Evolutionary conservation across 345 rosid species (phyloP).

Genomic region (Eucalyptus cloeziana): DNA sequence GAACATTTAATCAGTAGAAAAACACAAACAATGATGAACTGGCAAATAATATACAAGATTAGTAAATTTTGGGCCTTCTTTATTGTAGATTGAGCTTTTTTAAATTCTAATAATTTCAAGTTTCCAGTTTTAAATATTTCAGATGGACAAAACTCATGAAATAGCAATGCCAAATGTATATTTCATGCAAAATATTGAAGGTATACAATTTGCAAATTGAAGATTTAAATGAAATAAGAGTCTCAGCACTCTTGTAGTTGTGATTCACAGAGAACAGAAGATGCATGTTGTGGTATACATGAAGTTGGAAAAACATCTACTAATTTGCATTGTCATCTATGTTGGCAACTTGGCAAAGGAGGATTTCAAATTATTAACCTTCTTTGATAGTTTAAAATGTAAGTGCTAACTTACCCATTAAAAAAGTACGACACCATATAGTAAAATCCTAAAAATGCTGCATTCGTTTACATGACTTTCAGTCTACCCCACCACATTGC

Average conservation of each 20-base stretch:
- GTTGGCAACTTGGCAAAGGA: not conserved
- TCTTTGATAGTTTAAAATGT: not conserved
- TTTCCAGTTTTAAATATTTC: not conserved
- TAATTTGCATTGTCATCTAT: not conserved
- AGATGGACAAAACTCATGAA: not conserved
- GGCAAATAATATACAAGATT: not conserved
- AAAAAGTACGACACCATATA: not conserved
- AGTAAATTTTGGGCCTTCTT: not conserved
- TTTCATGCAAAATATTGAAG: not conserved
- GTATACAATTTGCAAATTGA: not conserved
- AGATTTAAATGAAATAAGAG: not conserved
- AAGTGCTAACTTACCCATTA: not conserved
- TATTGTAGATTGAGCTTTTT: not conserved
- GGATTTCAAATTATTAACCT: not conserved
- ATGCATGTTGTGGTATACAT: not conserved
- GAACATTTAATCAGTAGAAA: not conserved
- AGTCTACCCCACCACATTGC: not conserved
- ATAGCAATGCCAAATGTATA: not conserved
- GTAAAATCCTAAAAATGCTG: not conserved
- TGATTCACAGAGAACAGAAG: not conserved
- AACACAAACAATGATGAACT: not conserved
- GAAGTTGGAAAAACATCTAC: not conserved
- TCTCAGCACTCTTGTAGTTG: not conserved
- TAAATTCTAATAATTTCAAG: not conserved
- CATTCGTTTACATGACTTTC: not conserved